Evolutionary conservation across 768 basidiomycete genomes (phyloP), one percentile per base, ranked within the genome.

Genomic region (Pulveroboletus sp.): DNA sequence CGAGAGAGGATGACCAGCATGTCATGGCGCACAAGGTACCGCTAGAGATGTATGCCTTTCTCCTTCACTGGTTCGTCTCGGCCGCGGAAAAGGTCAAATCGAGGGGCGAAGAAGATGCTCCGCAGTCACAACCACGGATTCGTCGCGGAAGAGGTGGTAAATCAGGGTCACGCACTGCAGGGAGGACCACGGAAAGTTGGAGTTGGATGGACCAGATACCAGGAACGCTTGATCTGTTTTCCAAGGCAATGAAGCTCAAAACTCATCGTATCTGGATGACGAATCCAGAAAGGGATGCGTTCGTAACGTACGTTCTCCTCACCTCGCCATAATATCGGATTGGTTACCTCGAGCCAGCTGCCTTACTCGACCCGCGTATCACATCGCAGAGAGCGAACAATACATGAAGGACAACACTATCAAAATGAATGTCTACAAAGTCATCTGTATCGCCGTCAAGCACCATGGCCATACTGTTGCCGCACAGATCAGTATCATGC

Each of bases 391-490:
- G 67, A 84, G 75, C 58, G 93, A 97, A 62, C 73, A 76, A 40
- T 91, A 90, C 67, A 91, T 98, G 86, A 98, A 97, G 69, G 69
- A 67, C 26, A 66, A 76, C 24, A 76, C 79, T 7, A 87, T 93
- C 70, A 82, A 78, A 55, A 69, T 79, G 46, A 82, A 80, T n/a
- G 79, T 89, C 13, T 92, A 88, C 76, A 89, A 92, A 59, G 82
- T 93, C 57, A 83, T 97, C 47, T 97, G 93, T 67, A 71, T 86
- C 43, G 86, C 95, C 0, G 92, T 97, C 52, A 98, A 97, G 64
- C 81, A 87, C 58, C 93, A 97, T 55, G 82, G 79, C 4, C 94
- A 97, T 57, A 75, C 80, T 1, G 80, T 88, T 54, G 83, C 84
- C 18, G 89, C 90, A 0, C 93, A 95, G 62, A 94, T 89, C 53